Base-by-base conservation (phyloP, 129 eudicot species). In the Mikania micrantha region DNA sequence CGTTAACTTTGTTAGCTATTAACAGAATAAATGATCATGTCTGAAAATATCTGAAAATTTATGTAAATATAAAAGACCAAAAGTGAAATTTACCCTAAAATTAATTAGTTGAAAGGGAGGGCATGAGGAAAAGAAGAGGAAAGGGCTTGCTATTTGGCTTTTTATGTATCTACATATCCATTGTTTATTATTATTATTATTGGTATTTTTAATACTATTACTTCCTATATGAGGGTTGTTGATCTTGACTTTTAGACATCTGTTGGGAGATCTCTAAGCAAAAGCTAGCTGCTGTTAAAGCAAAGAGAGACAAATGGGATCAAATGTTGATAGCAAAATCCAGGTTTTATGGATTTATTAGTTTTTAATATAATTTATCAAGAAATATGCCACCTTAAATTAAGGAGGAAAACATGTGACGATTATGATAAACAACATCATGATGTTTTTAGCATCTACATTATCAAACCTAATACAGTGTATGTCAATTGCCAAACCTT, bases 61-160 rank as follows among this genome's bases (percentile, higher is more conserved):
- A n/a, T n/a, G n/a, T n/a, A n/a, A n/a, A n/a, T n/a, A n/a, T n/a
- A n/a, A n/a, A n/a, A n/a, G n/a, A n/a, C n/a, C n/a, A n/a, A n/a
- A n/a, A n/a, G n/a, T n/a, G n/a, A n/a, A n/a, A n/a, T n/a, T n/a
- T n/a, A n/a, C n/a, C n/a, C n/a, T n/a, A n/a, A n/a, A n/a, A n/a
- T n/a, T n/a, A n/a, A n/a, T 59, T 25, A 75, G 69, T 67, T 69
- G 59, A 67, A 67, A 62, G 42, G 79, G 58, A 44, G 52, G 16
- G 58, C 12, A 57, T 44, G 19, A 75, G 74, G 68, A 75, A 75
- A 75, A 75, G 61, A 32, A 66, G 47, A 40, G 71, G 67, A 74
- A 74, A 66, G 44, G 11, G 73, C 79, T 31, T 69, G 73, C 10
- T 66, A 17, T 66, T 66, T 74, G 79, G 73, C 79, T 21, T 66